Evolutionary conservation across 192 early-diverging fungal species (phyloP), one percentile per base, ranked within the genome.

Genomic region (Linnemannia zychae): DNA sequence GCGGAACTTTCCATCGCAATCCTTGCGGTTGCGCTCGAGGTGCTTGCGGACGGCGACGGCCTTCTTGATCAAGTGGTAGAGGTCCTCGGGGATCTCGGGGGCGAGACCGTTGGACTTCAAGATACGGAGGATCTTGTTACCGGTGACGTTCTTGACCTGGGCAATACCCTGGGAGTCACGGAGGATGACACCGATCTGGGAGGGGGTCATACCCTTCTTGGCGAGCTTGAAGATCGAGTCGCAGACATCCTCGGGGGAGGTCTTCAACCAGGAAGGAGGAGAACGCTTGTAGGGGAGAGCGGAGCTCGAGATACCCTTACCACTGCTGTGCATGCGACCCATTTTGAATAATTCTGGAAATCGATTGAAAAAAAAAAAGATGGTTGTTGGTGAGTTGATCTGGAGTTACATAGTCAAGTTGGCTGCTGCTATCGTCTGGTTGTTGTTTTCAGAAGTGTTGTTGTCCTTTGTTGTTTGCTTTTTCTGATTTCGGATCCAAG

Each of bases 51-150:
- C 95, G 80, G 96, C 93, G 83, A 99, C 97, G 81, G 98, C 98
- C 96, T 99, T 99, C 96, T 98, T 99, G 93, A 99, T 99, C 82
- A 99, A 90, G 91, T 97, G 96, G 95, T 98, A 98, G 72, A 99
- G 94, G 92, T 99, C 98, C 92, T 99, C 98, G 82, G 98, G 98
- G 88, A 99, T 94, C 88, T 96, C 95, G 75, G 98, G 98, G 80
- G 94, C 96, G 70, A 98, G 91, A 82, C 97, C 97, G 92, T 97
- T 98, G 90, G 95, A 93, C 92, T 97, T 98, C 82, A 99, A 93
- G 90, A 99, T 99, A 92, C 98, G 97, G 84, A 99, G 94, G 78
- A 99, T 93, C 96, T 99, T 99, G 97, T 98, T 99, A 89, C 98
- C 97, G 87, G 98, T 99, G 87, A 99, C 95, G 90, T 91, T 92